Percentiles rank a stretch among this genome's conserved stretches.
These are phyloP conservation scores for Amanita exitialis DNA, from an alignment of 768 basidiomycete species.

Conservation along the genomic window DNA sequence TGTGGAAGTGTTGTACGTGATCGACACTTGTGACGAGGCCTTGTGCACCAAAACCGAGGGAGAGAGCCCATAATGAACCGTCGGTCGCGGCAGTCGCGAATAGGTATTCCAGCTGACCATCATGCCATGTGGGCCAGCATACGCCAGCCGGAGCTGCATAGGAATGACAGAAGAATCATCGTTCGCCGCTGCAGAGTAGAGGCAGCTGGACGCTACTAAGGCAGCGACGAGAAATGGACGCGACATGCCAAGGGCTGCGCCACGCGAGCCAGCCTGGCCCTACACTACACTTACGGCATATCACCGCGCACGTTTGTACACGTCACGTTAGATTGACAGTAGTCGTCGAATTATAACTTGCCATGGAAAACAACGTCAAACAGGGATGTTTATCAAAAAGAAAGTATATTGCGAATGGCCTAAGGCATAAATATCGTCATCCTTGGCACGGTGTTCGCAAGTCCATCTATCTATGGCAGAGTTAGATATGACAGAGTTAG, in stretches of 20 bases:
- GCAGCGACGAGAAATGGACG: too few species aligned
- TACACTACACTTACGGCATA: too few species aligned
- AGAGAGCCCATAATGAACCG: slow-evolving; percentile 9
- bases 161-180: not conserved
- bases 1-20: slow-evolving; percentile 12
- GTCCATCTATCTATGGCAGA: not conserved
- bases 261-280: too few species aligned
- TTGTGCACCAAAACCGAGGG: slow-evolving; percentile 7
- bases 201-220: not conserved
- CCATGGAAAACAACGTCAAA: not conserved
- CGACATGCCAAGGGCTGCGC: too few species aligned
- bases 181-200: not conserved
- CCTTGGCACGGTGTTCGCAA: too few species aligned
- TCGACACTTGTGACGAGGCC: slow-evolving; percentile 7
- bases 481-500: not conserved
- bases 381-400: not conserved
- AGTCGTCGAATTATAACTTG: too few species aligned
- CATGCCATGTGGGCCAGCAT: slow-evolving; percentile 14
- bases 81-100: slow-evolving; percentile 7
- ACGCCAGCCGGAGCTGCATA: slow-evolving; percentile 13
- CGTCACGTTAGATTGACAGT: too few species aligned
- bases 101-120: slow-evolving; percentile 14
- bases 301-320: too few species aligned
- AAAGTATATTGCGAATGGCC: too few species aligned
- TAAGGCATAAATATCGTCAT: too few species aligned